Base-by-base conservation (phyloP, 192 early-diverging fungal species). In the Podila minutissima region DNA sequence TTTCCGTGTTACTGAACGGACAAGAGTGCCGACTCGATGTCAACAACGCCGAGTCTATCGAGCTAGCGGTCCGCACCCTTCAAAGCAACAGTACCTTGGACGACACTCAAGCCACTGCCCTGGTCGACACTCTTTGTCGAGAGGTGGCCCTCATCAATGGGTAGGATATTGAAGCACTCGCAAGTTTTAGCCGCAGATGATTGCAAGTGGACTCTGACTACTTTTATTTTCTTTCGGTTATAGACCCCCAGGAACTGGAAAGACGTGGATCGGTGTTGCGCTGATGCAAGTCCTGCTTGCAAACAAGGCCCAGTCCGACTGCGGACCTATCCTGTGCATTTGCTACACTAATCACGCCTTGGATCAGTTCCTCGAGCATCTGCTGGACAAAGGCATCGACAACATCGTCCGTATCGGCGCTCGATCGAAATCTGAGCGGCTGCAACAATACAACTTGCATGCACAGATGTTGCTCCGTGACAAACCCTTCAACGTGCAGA, bases 261-360 rank as follows among this genome's bases (percentile, higher is more conserved):
- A 88, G 71, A 75, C 86, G 5, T 85, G 63, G 46, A 82, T 90
- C 48, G 89, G 90, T 38, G 83, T 90, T 3, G 72, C 87, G 66
- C 41, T 85, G 32, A 85, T 88, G 67, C 62, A 62, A 17, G 84
- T 85, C 8, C 76, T 88, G 2, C 49, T 83, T 6, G 69, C 72
- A 26, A 83, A 83, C 72, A 74, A 63, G 28, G 19, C 50, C 4
- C 35, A 10, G 4, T 71, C 72, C 32, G 75, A 66, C 7, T 66
- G 78, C 17, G 77, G 66, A 26, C 90, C 86, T 0, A 85, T 90
- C 32, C 72, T 91, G 0, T 70, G 78, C n/a, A 79, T 91, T 20
- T 86, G 85, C 50, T 88, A 84, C 59, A 91, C 90, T 9, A 90
- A 91, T 59, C 90, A 90, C 57, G 90, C 90, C 0, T 63, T 92